phyloP scores from a whole-genome alignment of 106 monocot species.

The Dioscorea dumetorum region DNA sequence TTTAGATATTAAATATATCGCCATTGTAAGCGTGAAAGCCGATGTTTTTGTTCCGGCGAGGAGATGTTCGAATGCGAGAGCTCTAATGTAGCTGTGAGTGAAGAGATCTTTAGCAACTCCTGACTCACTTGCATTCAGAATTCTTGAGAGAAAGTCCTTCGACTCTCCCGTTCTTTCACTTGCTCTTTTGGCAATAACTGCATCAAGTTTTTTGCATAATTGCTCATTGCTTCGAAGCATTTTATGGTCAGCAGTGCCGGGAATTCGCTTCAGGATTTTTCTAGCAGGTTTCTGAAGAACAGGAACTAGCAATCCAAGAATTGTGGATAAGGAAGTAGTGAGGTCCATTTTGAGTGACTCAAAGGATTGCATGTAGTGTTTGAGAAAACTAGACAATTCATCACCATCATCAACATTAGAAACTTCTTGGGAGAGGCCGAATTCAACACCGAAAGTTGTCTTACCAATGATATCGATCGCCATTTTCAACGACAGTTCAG shows the following conservation, averaged over 20 bases:
- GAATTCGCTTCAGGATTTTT: constrained; percentile 43
- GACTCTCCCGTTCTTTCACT: constrained; percentile 9
- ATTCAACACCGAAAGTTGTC: constrained; percentile 58
- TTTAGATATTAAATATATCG: constrained; percentile 63
- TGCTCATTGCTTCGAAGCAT: constrained; percentile 35
- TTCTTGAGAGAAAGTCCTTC: constrained; percentile 42
- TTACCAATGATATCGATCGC: constrained; percentile 66
- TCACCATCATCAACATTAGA: background rate
- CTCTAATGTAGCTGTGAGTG: constrained; percentile 42
- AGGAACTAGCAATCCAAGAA: constrained; percentile 47
- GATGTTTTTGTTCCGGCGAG: constrained; percentile 77
- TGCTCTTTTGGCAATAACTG: constrained; percentile 24
- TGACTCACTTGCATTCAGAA: constrained; percentile 44
- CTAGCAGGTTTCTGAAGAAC: constrained; percentile 52
- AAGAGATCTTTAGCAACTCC: constrained; percentile 25
- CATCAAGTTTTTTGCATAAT: constrained; percentile 25
- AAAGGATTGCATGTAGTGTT: constrained; percentile 43
- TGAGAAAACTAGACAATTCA: constrained; percentile 34
- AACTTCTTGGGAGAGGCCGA: constrained; percentile 28
- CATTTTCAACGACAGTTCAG: constrained; percentile 41
- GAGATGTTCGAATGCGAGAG: constrained; percentile 81
- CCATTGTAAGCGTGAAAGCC: constrained; percentile 53
- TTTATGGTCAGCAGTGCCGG: constrained; percentile 40
- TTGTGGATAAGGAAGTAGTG: constrained; percentile 47
- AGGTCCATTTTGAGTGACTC: constrained; percentile 75